phyloP scores from a whole-genome alignment of 176 grass and related monocot genomes.

The Ensete ventricosum region DNA sequence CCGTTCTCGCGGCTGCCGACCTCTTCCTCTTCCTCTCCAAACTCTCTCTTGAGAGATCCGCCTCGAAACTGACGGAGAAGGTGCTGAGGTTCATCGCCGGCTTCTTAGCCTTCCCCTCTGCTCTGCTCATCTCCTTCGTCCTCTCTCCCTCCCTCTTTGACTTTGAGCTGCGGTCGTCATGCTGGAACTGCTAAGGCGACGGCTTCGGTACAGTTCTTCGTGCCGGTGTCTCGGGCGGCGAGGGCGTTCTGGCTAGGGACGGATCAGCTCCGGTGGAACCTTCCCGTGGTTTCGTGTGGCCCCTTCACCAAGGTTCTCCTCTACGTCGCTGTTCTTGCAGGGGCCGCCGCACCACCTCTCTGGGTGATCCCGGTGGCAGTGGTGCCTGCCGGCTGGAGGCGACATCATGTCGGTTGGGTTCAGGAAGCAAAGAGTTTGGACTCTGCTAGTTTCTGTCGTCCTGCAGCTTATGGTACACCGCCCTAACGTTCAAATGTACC shows the following conservation, averaged over 20 bases:
- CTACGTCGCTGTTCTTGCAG: slow-evolving; percentile 38
- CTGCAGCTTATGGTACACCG: slow-evolving; percentile 60
- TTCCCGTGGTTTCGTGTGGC: slow-evolving; percentile 53
- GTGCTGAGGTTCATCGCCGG: slow-evolving; percentile 33
- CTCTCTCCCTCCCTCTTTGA: slow-evolving; percentile 30
- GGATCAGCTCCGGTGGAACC: slow-evolving; percentile 55
- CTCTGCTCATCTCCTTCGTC: slow-evolving; percentile 15
- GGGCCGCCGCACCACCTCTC: slow-evolving; percentile 31
- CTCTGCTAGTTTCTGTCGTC: slow-evolving; percentile 26
- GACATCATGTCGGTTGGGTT: background rate
- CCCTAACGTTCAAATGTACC: slow-evolving; percentile 74
- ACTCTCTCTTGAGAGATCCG: slow-evolving; percentile 25
- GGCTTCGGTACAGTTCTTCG: slow-evolving; percentile 23
- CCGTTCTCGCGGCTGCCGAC: slow-evolving; percentile 35
- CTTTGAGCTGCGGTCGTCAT: background rate
- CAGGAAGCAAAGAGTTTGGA: slow-evolving; percentile 15
- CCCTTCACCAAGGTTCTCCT: slow-evolving; percentile 33
- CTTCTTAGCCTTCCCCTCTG: slow-evolving; percentile 25
- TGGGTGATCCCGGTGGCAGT: slow-evolving; percentile 23
- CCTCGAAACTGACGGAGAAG: slow-evolving; percentile 37
- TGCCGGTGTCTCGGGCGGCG: slow-evolving; percentile 43
- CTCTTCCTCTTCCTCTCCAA: slow-evolving; percentile 34
- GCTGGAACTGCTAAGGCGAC: background rate
- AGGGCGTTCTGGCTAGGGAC: slow-evolving; percentile 85
- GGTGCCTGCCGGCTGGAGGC: slow-evolving; percentile 3